Evolutionary conservation across 352 stramenopile species (phyloP).

Genomic region (Phytopythium delawarense): DNA sequence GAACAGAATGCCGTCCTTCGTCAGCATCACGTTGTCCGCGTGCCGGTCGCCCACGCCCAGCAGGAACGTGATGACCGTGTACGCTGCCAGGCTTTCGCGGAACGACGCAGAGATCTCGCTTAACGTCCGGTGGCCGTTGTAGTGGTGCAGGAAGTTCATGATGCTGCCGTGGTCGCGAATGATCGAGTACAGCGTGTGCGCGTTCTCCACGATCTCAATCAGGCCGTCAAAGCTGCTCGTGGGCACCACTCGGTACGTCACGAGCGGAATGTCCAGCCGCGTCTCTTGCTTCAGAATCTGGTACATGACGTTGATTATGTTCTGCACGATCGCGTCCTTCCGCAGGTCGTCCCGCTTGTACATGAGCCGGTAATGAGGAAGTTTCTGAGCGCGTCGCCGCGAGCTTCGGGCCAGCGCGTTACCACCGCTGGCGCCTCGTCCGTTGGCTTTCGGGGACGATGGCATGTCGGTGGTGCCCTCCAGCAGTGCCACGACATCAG

Average conservation of each 20-base stretch:
- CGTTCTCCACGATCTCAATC: conserved; percentile 87
- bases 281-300: conserved; percentile 84
- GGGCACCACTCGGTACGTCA: conserved; percentile 84
- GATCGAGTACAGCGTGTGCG: conserved; percentile 82
- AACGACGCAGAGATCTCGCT: conserved; percentile 84
- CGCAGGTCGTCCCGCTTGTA: conserved; percentile 86
- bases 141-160: conserved; percentile 82
- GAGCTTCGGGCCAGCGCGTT: not conserved
- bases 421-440: not conserved
- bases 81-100: conserved; percentile 93
- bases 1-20: conserved; percentile 95
- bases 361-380: conserved; percentile 77
- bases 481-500: conserved; percentile 15
- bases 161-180: conserved; percentile 80
- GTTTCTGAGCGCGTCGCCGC: conserved; percentile 16
- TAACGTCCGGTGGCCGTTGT: conserved; percentile 83
- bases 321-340: conserved; percentile 83
- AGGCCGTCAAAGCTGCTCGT: conserved; percentile 82
- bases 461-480: conserved; percentile 35
- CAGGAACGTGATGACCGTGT: conserved; percentile 99
- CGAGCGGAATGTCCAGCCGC: conserved; percentile 67
- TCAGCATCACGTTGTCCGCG: conserved; percentile 99
- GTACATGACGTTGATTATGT: conserved; percentile 90
- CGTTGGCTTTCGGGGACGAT: conserved; percentile 8
- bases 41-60: conserved; percentile 98